Evolutionary conservation across 2,329 filamentous ascomycete genomes (phyloP).

Genomic region (Emydomyces testavorans): DNA sequence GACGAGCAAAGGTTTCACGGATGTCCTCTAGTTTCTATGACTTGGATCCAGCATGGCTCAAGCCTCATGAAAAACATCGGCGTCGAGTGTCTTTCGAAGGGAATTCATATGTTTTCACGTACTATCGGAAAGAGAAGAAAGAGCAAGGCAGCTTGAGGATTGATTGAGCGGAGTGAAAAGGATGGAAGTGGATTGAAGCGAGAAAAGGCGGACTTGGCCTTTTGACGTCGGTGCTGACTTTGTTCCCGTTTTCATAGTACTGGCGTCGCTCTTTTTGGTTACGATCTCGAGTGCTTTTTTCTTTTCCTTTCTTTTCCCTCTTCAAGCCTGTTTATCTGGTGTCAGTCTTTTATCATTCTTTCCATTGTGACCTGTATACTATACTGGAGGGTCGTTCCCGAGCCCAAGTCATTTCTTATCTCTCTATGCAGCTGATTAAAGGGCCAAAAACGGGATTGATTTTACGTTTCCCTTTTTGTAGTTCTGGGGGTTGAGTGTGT

Average conservation of each 20-base stretch:
- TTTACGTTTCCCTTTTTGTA: not conserved
- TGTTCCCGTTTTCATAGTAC: slow-evolving; percentile 19
- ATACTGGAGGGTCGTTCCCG: slow-evolving; percentile 11
- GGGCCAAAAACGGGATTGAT: not conserved
- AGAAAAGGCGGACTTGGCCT: slow-evolving; percentile 21
- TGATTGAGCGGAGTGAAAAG: slow-evolving; percentile 20
- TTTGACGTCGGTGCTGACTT: slow-evolving; percentile 21
- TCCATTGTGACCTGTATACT: slow-evolving; percentile 7
- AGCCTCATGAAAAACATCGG: slow-evolving; percentile 29
- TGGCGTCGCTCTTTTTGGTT: slow-evolving; percentile 18
- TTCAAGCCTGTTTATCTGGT: slow-evolving; percentile 10
- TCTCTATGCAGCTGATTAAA: slow-evolving; percentile 1
- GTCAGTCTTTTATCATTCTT: slow-evolving; percentile 6
- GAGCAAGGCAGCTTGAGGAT: slow-evolving; percentile 26
- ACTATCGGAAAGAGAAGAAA: slow-evolving; percentile 24
- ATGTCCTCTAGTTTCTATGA: slow-evolving; percentile 28
- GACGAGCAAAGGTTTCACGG: slow-evolving; percentile 35
- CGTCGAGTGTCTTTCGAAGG: slow-evolving; percentile 32
- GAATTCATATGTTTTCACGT: slow-evolving; percentile 21
- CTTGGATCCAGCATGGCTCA: slow-evolving; percentile 27
- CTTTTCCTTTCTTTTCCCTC: slow-evolving; percentile 13
- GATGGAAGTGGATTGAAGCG: slow-evolving; percentile 18
- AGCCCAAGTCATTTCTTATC: slow-evolving; percentile 3
- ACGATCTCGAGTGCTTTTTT: slow-evolving; percentile 11
- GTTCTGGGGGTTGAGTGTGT: not conserved